phyloP scores from a whole-genome alignment of 2,329 filamentous ascomycete species.

The Chaetomium strumarium region DNA sequence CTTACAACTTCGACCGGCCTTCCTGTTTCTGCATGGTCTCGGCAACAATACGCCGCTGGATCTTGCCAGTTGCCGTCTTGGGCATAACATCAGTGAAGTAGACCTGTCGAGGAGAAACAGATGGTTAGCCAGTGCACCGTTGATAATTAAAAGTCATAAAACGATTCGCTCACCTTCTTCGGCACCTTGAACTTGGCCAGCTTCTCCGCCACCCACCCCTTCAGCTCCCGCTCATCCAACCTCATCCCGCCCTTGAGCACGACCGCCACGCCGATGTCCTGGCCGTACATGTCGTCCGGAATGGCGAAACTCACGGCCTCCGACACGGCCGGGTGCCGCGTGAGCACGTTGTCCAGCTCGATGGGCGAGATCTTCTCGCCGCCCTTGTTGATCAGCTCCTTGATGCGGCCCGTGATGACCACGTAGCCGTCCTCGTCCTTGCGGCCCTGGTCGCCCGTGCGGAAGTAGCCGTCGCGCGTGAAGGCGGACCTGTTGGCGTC shows the following conservation, averaged over 20 bases:
- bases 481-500: conserved; percentile 70
- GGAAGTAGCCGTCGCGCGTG: conserved; percentile 72
- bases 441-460: conserved; percentile 82
- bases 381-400: conserved; percentile 87
- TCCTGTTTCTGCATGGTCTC: conserved; percentile 75
- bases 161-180: conserved; percentile 58
- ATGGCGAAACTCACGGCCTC: conserved; percentile 83
- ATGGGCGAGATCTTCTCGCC: conserved; percentile 88
- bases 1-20: conserved; percentile 49
- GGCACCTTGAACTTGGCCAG: conserved; percentile 81
- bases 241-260: conserved; percentile 62
- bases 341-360: conserved; percentile 76
- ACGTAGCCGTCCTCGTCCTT: conserved; percentile 75
- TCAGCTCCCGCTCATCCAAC: conserved; percentile 55
- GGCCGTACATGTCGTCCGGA: conserved; percentile 75
- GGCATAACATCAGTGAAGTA: conserved; percentile 82
- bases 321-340: conserved; percentile 64
- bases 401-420: conserved; percentile 84
- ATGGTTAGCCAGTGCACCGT: not conserved
- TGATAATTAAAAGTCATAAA: not conserved
- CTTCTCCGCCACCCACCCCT: conserved; percentile 61
- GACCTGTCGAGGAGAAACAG: conserved; percentile 33
- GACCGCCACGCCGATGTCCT: conserved; percentile 72
- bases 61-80: conserved; percentile 88
- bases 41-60: conserved; percentile 79